Evolutionary conservation across 768 basidiomycete species (phyloP), one percentile per base, ranked within the genome.

Genomic region (Plicaturopsis crispa): DNA sequence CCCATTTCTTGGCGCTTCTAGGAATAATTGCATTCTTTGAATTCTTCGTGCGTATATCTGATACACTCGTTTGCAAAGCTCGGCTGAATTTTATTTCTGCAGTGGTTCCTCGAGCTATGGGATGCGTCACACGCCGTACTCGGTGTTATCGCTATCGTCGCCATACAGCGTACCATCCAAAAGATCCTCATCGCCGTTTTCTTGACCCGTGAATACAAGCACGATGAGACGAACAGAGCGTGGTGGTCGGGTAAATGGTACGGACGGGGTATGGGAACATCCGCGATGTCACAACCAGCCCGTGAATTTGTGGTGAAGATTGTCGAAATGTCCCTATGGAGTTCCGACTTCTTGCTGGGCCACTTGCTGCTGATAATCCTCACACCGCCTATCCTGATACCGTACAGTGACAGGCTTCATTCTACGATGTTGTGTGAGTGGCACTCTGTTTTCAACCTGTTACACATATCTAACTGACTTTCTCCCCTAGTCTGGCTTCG

Each of bases 221-320:
- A 96, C 56, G 96, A 99, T 55, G 92, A 97, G 67, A 93, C 89
- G 19, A 98, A 98, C 66, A 75, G 88, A 44, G 93, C 93, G 2
- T 98, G 94, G 94, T 99, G 96, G 96, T 92, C 93, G 13, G 93
- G 92, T 45, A 84, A 86, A 67, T 97, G 96, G 96, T 93, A 93
- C 55, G 92, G 93, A 33, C 75, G 91, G 42, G 88, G 90, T 20
- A 70, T 99, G 14, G 94, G 94, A 11, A 73, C 73, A n/a, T 84
- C 87, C 23, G 90, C 87, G 24, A 80, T 94, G 56, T 92, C 90
- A 21, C 96, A 98, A 57, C 92, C 93, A 22, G 91, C 89, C 40
- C 83, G 96, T 56, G 96, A 98, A 70, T 96, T 86, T 55, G 76
- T 98, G 40, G 93, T 98, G 65, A 99, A 98, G 72, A 88, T 94